Evolutionary conservation across 257 asterid genomes (phyloP), one percentile per base, ranked within the genome.

Genomic region (Solanum gracilifrons): DNA sequence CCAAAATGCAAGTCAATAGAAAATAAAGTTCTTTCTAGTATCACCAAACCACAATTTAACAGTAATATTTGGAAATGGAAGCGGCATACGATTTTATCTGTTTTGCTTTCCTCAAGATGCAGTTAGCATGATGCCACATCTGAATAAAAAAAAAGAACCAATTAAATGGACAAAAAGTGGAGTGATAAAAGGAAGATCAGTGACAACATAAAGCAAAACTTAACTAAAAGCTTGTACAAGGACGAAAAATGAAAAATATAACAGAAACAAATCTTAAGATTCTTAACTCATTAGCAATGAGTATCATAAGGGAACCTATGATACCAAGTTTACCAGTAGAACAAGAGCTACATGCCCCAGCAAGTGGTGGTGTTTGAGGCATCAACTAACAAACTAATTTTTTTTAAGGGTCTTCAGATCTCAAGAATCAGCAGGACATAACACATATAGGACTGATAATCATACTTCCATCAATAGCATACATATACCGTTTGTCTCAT

Each of bases 51-150:
- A 46, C 41, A 18, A 82, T 82, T 48, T 82, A 48, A 29, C 31
- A 33, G 41, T 32, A 79, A 55, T 62, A 71, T 74, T 43, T 23
- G 41, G 87, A 87, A 84, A 25, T 21, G 31, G 69, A 87, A 66
- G 69, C 18, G n/a, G 87, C 96, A 5, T 93, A 97, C 99, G 73
- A 74, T 86, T 93, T 95, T 89, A 97, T 96, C 95, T 93, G 98
- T 6, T 96, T 96, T 62, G 93, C 85, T 87, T 96, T 96, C 94
- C 87, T 87, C 32, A 94, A 64, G 91, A 97, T 91, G 92, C 99
- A 97, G 75, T 87, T 51, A 86, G 95, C 96, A 92, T 97, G 99
- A 93, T 97, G 93, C 99, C 99, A 97, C 96, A 93, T 93, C 99
- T 97, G 97, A 89, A 66, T 82, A 90, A 93, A 51, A 69, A 88